Evolutionary conservation across 2,329 filamentous ascomycete genomes (phyloP), one percentile per base, ranked within the genome.

Genomic region (Colletotrichum chlorophyti): DNA sequence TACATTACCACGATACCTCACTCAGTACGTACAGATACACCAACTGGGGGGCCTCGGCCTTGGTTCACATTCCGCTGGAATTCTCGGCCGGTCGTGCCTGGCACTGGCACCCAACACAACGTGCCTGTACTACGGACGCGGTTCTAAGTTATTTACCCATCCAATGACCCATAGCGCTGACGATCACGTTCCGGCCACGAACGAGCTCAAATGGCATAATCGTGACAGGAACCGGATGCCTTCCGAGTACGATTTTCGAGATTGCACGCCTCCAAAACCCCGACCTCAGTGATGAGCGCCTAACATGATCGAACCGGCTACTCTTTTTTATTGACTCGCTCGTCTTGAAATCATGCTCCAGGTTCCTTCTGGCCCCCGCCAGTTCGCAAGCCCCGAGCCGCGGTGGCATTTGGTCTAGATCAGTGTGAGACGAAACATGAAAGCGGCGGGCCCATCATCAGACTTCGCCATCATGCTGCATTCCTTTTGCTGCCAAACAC

Each of bases 331-430:
- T 45, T 6, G 29, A 31, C n/a, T 24, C 31, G 51, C 35, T 31
- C 55, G 43, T 59, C 37, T 38, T 47, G 26, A 42, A 29, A 42
- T 32, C n/a, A 47, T 37, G 50, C 42, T 42, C 17, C 50, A 43
- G 43, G 15, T 59, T 59, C 23, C 35, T 55, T 55, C 37, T 55
- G 17, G n/a, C 31, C 54, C 49, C 51, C 51, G 31, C 51, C 43
- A 55, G 55, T 49, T 59, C 51, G 51, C 42, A 59, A 59, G 55
- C 55, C 55, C 55, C 51, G 51, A 48, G 14, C 17, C 42, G 35
- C 15, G 51, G 51, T 48, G 37, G 42, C 38, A 55, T 49, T 35
- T 34, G 31, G 43, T 49, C 37, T 55, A 50, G 37, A 54, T 48
- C 37, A 48, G 19, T 37, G 43, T 49, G 37, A 59, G 51, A 55